phyloP scores from a whole-genome alignment of 2,329 filamentous ascomycete species.

The Mariannaea sp. region DNA sequence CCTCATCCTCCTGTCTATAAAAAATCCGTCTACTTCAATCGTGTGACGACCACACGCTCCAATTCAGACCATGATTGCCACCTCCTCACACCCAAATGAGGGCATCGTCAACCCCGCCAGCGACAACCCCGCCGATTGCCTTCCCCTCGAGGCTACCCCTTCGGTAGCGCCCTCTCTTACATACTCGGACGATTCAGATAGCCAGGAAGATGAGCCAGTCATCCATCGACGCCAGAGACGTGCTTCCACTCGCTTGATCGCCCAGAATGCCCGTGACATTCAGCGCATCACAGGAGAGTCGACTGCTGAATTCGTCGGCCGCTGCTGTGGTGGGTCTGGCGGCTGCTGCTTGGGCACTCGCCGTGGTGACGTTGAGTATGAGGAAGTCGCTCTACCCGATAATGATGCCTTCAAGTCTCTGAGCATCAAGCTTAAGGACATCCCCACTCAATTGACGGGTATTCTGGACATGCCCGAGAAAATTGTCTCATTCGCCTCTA shows the following conservation, averaged over 20 bases:
- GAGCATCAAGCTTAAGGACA: slow-evolving; percentile 73
- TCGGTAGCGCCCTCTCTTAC: slow-evolving; percentile 66
- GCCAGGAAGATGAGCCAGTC: slow-evolving; percentile 56
- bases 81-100: slow-evolving; percentile 33
- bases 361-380: slow-evolving; percentile 55
- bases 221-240: slow-evolving; percentile 59
- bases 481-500: slow-evolving; percentile 71
- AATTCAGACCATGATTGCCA: slow-evolving; percentile 38
- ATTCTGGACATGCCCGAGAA: slow-evolving; percentile 74
- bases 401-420: slow-evolving; percentile 85
- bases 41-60: slow-evolving; percentile 24
- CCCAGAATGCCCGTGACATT: slow-evolving; percentile 65
- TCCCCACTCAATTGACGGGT: slow-evolving; percentile 75
- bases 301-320: slow-evolving; percentile 63
- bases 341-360: slow-evolving; percentile 61
- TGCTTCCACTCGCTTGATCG: slow-evolving; percentile 71
- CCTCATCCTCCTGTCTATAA: slow-evolving; percentile 1
- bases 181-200: slow-evolving; percentile 66
- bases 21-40: slow-evolving; percentile 3
- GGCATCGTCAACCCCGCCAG: slow-evolving; percentile 47
- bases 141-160: slow-evolving; percentile 53
- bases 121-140: slow-evolving; percentile 47
- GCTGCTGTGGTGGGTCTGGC: slow-evolving; percentile 65
- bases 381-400: slow-evolving; percentile 66
- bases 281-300: slow-evolving; percentile 68